Base-by-base conservation (phyloP, 164 flowering plant genomes). In the Cinnamomum chago region DNA sequence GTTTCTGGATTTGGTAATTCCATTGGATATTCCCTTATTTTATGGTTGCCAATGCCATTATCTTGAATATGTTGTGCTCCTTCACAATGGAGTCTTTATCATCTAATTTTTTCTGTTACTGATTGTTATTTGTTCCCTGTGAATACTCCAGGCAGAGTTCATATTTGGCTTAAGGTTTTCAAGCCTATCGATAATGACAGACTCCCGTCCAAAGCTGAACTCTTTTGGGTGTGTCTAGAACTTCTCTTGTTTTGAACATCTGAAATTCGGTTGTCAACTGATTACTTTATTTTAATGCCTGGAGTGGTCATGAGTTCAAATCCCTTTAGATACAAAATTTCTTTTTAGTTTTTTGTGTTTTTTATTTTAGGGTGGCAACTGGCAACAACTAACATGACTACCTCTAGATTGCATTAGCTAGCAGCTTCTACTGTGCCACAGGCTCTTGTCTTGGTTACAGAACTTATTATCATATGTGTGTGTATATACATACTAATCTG, bases 111-210 rank as follows among this genome's bases (percentile, higher is more conserved):
- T 22, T 47, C 75, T 58, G 25, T 65, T 30, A 35, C 20, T n/a
- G 28, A n/a, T 27, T 71, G 15, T 68, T 50, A 6, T 52, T 75
- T 70, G 30, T 40, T 68, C 71, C 64, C 50, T 25, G 35, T 76
- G 50, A 18, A 62, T 82, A 30, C 24, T 85, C 66, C 88, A 93
- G 98, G 92, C 70, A 60, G 77, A 80, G 11, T 73, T 79, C 62
- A 33, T 78, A 24, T 81, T 91, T 80, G 97, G 99, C 62, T 64
- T 93, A 74, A 83, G 81, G 81, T 85, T 95, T 81, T 87, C 95
- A 73, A 89, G 92, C 82, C 80, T 95, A 83, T 88, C 84, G 2
- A 75, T 86, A 64, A 76, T 79, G 84, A 76, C 78, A 62, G 78
- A 76, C 20, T 27, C 78, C n/a, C 68, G 40, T 22, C 22, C 58